Evolutionary conservation across 1,284 basidiomycete genomes (phyloP).

Genomic region (Coniferiporia sulphurascens): DNA sequence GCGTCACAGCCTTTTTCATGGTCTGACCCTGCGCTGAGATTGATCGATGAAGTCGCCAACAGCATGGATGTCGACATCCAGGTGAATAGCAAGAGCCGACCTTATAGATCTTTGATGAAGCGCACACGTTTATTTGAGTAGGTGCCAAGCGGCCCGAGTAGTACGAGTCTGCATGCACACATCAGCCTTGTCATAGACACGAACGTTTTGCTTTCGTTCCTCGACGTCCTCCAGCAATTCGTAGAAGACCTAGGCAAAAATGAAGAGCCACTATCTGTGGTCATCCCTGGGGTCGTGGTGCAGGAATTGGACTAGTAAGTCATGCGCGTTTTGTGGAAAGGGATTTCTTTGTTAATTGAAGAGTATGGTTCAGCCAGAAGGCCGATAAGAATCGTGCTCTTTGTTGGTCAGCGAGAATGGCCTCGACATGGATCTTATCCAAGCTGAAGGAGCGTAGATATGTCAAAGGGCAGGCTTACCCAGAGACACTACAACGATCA

Average conservation of each 20-base stretch:
- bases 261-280: constrained; percentile 46
- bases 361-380: constrained; percentile 48
- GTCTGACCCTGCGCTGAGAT: constrained; percentile 15
- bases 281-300: constrained; percentile 68
- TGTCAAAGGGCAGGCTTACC: constrained; percentile 60
- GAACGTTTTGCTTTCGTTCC: constrained; percentile 63
- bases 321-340: neutral
- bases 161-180: neutral
- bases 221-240: constrained; percentile 59
- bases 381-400: constrained; percentile 41
- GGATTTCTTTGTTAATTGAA: constrained; percentile 1
- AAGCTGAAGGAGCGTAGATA: constrained; percentile 54
- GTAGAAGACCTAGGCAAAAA: constrained; percentile 51
- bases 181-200: constrained; percentile 64
- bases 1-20: neutral
- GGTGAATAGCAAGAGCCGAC: neutral
- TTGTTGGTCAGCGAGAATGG: constrained; percentile 63
- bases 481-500: constrained; percentile 57
- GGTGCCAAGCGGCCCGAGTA: neutral
- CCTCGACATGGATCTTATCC: constrained; percentile 64
- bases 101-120: neutral
- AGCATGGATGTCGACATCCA: constrained; percentile 15
- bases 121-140: neutral
- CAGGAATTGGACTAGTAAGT: constrained; percentile 68
- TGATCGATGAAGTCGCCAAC: constrained; percentile 16